These are phyloP conservation scores for Chaetomiaceae sp. DNA, from an alignment of 2,329 filamentous ascomycete genomes.

Conservation along the genomic window DNA sequence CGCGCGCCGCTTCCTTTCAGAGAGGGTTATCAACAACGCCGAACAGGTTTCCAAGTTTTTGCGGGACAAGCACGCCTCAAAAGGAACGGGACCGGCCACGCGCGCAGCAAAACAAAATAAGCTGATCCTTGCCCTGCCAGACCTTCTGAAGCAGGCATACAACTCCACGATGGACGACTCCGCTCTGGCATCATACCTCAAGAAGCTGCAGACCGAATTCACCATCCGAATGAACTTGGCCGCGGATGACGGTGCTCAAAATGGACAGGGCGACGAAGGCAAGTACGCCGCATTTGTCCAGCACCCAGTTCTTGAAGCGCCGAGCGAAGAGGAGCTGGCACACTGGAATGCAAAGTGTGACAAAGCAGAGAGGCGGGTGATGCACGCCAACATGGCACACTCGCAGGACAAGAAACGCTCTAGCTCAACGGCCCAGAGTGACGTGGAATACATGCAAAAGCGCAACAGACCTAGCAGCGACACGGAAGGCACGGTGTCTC, in stretches of 20 bases:
- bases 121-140: slow-evolving; percentile 65
- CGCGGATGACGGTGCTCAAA: not conserved
- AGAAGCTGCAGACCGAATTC: slow-evolving; percentile 68
- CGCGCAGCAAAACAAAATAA: slow-evolving; percentile 40
- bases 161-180: slow-evolving; percentile 59
- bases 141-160: slow-evolving; percentile 65
- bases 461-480: not conserved
- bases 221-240: slow-evolving; percentile 21
- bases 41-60: slow-evolving; percentile 59
- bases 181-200: slow-evolving; percentile 57
- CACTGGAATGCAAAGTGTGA: slow-evolving; percentile 10
- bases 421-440: not conserved
- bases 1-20: slow-evolving; percentile 64
- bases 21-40: slow-evolving; percentile 58
- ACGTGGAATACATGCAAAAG: not conserved
- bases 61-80: slow-evolving; percentile 51
- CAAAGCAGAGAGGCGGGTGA: slow-evolving; percentile 7
- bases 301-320: slow-evolving; percentile 6
- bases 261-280: not conserved
- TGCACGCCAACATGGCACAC: slow-evolving; percentile 8
- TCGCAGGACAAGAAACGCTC: not conserved
- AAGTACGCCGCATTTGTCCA: too few species aligned
- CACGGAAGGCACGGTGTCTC: not conserved
- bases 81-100: slow-evolving; percentile 42
- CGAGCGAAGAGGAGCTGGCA: slow-evolving; percentile 6